Percentiles rank a stretch among this genome's conserved stretches.
Conservation (phyloP, 2,329 filamentous ascomycete species). For the Zymoseptoria pseudotritici region DNA sequence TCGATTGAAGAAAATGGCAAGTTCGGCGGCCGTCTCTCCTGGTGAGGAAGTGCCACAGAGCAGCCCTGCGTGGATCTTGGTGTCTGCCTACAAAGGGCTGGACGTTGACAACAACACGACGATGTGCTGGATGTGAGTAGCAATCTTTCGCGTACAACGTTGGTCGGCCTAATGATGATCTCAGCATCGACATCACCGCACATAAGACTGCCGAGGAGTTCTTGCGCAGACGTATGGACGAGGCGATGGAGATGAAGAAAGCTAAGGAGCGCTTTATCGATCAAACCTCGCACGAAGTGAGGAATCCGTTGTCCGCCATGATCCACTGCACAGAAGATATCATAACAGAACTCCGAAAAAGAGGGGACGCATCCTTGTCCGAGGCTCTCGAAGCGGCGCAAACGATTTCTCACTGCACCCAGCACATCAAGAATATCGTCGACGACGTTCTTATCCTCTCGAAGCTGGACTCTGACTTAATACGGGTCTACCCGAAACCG, state of each 20-base stretch:
- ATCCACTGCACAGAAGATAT: constrained; percentile 39
- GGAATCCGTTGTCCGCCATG: constrained; percentile 38
- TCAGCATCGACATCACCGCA: constrained; percentile 36
- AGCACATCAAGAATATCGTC: constrained; percentile 34
- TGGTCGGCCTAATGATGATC: not conserved
- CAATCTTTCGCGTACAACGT: not conserved
- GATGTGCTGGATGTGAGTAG: constrained; percentile 19
- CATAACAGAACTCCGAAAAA: constrained; percentile 8
- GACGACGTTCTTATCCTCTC: constrained; percentile 41
- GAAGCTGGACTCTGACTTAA: constrained; percentile 28
- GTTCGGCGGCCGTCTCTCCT: constrained; percentile 8
- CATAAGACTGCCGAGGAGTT: constrained; percentile 38
- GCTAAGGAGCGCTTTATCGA: constrained; percentile 28
- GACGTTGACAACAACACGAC: constrained; percentile 11
- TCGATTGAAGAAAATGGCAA: constrained; percentile 13
- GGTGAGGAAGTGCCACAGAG: constrained; percentile 2
- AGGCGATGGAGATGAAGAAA: constrained; percentile 32
- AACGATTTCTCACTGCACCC: constrained; percentile 25
- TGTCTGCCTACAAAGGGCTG: constrained; percentile 9
- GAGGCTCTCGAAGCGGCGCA: constrained; percentile 21
- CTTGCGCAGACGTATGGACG: constrained; percentile 31
- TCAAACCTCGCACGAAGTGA: constrained; percentile 34
- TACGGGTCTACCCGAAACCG: constrained; percentile 31
- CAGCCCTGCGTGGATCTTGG: constrained; percentile 13
- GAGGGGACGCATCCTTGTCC: constrained; percentile 4